Evolutionary conservation across 2,329 filamentous ascomycete genomes (phyloP).

Genomic region (Hortaea sp.): DNA sequence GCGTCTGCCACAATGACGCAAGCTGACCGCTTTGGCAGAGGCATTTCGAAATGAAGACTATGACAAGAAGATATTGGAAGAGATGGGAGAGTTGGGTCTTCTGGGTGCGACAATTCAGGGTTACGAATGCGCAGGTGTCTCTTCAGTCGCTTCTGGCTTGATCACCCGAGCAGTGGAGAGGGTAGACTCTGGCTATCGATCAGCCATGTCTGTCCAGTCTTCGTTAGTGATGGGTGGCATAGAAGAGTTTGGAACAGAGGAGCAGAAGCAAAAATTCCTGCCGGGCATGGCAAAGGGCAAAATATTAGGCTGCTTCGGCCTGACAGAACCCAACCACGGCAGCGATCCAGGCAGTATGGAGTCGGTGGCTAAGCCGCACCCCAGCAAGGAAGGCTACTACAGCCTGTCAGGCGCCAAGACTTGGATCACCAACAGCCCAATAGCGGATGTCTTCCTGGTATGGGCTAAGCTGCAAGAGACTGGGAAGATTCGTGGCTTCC

Average conservation of each 20-base stretch:
- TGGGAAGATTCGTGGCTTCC: constrained; percentile 87
- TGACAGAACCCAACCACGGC: constrained; percentile 89
- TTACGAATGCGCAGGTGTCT: constrained; percentile 80
- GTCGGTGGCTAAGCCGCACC: constrained; percentile 72
- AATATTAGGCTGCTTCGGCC: constrained; percentile 72
- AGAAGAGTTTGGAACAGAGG: constrained; percentile 73
- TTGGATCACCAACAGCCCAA: constrained; percentile 92
- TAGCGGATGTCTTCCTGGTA: constrained; percentile 72
- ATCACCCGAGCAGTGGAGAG: constrained; percentile 86
- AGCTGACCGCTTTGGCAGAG: constrained; percentile 40
- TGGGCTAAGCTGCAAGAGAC: constrained; percentile 91
- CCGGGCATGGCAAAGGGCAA: constrained; percentile 75
- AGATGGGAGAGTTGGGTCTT: constrained; percentile 89
- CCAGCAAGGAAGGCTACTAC: constrained; percentile 72
- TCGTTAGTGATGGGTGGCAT: constrained; percentile 92
- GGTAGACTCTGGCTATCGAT: constrained; percentile 84
- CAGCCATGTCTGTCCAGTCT: constrained; percentile 87
- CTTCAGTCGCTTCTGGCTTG: constrained; percentile 76
- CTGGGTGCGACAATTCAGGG: constrained; percentile 78
- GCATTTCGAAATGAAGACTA: constrained; percentile 81
- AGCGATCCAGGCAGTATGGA: constrained; percentile 90
- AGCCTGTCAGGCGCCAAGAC: constrained; percentile 76
- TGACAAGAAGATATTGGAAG: constrained; percentile 72
- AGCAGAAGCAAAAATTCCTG: constrained; percentile 77
- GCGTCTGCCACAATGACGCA: too few species aligned